A percentile compares a stretch with the other conserved stretches of the same genome.
phyloP scores from a whole-genome alignment of 1,139 yeast genomes.

The Saccharomycopsis crataegensis region DNA sequence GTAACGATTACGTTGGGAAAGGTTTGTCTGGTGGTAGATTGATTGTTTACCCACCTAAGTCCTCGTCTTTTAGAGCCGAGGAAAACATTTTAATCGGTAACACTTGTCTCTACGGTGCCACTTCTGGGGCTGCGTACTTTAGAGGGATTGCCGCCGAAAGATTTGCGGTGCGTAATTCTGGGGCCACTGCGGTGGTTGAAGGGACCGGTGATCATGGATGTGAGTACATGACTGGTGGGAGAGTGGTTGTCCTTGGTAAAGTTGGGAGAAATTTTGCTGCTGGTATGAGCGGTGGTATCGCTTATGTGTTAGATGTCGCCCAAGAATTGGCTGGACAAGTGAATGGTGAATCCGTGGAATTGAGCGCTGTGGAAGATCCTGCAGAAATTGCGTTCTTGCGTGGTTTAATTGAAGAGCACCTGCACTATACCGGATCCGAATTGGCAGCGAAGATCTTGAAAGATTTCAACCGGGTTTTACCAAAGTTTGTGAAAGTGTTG shows the following conservation, averaged over 20 bases:
- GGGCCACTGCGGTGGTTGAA: constrained; percentile 94
- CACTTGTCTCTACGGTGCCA: constrained; percentile 97
- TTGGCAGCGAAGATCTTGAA: constrained; percentile 76
- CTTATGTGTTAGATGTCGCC: constrained; percentile 87
- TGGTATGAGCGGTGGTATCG: constrained; percentile 99
- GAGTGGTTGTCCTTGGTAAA: constrained; percentile 85
- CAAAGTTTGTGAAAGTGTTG: constrained; percentile 87
- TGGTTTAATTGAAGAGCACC: constrained; percentile 90
- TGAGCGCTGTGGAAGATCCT: constrained; percentile 72
- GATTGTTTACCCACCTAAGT: constrained; percentile 85
- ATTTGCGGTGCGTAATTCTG: constrained; percentile 97
- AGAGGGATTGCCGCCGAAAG: constrained; percentile 98
- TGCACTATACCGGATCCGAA: constrained; percentile 89
- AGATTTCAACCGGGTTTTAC: constrained; percentile 82
- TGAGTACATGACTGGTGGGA: constrained; percentile 99
- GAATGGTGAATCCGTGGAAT: constrained; percentile 76
- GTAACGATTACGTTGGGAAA: constrained; percentile 96
- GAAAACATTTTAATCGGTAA: constrained; percentile 96
- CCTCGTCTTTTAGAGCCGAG: constrained; percentile 80
- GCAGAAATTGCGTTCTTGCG: constrained; percentile 91
- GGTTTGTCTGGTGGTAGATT: constrained; percentile 95
- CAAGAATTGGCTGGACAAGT: constrained; percentile 82
- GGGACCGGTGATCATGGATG: constrained; percentile 99
- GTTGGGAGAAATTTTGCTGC: constrained; percentile 97
- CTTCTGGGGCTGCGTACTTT: constrained; percentile 88